Evolutionary conservation across 495 filamentous ascomycete genomes (phyloP).

Genomic region (Haplographium delicatum): DNA sequence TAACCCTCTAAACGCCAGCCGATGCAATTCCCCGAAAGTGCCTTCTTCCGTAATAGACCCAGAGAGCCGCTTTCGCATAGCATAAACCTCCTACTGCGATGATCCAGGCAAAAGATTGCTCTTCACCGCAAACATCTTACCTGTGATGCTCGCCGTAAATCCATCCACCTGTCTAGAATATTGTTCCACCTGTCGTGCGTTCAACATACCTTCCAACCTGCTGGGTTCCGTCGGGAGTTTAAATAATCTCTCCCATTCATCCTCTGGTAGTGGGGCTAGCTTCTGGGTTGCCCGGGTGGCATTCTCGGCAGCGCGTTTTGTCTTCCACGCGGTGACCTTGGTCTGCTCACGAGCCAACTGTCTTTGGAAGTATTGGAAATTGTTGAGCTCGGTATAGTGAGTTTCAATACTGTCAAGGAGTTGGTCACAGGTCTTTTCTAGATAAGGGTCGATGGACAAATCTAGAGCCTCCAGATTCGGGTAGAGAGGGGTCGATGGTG

Average conservation of each 20-base stretch:
- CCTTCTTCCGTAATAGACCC: too few species aligned
- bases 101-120: constrained; percentile 55
- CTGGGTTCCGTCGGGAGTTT: constrained; percentile 94
- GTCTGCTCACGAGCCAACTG: constrained; percentile 91
- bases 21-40: constrained; percentile 15
- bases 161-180: constrained; percentile 96
- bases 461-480: constrained; percentile 86
- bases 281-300: constrained; percentile 76
- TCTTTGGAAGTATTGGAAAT: constrained; percentile 96
- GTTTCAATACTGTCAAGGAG: constrained; percentile 94
- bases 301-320: constrained; percentile 94
- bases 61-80: too few species aligned
- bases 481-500: constrained; percentile 56
- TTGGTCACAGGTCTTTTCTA: constrained; percentile 97
- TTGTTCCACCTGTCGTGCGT: constrained; percentile 93
- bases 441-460: constrained; percentile 91
- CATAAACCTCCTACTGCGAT: constrained; percentile 4
- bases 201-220: constrained; percentile 85
- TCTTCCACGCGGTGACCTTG: constrained; percentile 94
- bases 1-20: constrained; percentile 22
- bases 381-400: constrained; percentile 98
- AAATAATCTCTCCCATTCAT: constrained; percentile 97
- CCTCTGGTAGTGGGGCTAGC: constrained; percentile 83
- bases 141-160: constrained; percentile 83
- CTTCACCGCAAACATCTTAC: constrained; percentile 98